These are phyloP conservation scores for Penicillium canariense DNA, from an alignment of 495 filamentous ascomycete species.

Conservation along the genomic window DNA sequence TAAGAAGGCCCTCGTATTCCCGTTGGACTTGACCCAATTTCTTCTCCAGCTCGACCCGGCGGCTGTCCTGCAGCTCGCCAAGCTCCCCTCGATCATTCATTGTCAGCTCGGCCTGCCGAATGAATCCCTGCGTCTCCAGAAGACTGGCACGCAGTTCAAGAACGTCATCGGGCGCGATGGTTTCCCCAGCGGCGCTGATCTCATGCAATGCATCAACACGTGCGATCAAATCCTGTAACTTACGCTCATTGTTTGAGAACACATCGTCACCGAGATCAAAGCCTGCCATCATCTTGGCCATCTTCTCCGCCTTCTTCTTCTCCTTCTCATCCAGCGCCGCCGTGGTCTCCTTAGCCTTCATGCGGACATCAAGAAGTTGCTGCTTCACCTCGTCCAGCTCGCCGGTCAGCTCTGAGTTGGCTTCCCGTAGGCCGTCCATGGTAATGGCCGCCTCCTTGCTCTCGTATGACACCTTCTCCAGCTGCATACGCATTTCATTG, in stretches of 20 bases:
- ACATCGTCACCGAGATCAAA: slow-evolving; percentile 89
- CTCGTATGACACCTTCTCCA: slow-evolving; percentile 93
- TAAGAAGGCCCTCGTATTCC: slow-evolving; percentile 77
- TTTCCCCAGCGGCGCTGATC: slow-evolving; percentile 70
- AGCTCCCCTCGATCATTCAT: slow-evolving; percentile 64
- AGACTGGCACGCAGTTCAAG: slow-evolving; percentile 71
- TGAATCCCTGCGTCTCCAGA: slow-evolving; percentile 84
- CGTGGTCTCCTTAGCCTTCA: slow-evolving; percentile 90
- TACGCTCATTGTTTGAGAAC: slow-evolving; percentile 86
- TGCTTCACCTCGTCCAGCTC: slow-evolving; percentile 97
- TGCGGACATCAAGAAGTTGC: slow-evolving; percentile 89
- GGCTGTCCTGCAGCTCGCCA: slow-evolving; percentile 59
- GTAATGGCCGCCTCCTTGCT: slow-evolving; percentile 95
- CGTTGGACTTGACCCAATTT: slow-evolving; percentile 68
- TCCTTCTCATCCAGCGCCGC: slow-evolving; percentile 92
- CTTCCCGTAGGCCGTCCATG: slow-evolving; percentile 95
- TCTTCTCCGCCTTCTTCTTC: slow-evolving; percentile 95
- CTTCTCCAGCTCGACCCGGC: slow-evolving; percentile 69
- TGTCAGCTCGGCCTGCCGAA: slow-evolving; percentile 88
- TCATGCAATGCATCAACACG: slow-evolving; percentile 77
- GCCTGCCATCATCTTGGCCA: slow-evolving; percentile 99
- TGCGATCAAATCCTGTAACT: slow-evolving; percentile 75
- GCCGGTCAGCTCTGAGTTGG: slow-evolving; percentile 83
- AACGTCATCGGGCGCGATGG: slow-evolving; percentile 77
- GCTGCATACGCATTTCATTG: slow-evolving; percentile 91